Evolutionary conservation across 768 basidiomycete genomes (phyloP), one percentile per base, ranked within the genome.

Genomic region (Lanmaoa pseudosensibilis): DNA sequence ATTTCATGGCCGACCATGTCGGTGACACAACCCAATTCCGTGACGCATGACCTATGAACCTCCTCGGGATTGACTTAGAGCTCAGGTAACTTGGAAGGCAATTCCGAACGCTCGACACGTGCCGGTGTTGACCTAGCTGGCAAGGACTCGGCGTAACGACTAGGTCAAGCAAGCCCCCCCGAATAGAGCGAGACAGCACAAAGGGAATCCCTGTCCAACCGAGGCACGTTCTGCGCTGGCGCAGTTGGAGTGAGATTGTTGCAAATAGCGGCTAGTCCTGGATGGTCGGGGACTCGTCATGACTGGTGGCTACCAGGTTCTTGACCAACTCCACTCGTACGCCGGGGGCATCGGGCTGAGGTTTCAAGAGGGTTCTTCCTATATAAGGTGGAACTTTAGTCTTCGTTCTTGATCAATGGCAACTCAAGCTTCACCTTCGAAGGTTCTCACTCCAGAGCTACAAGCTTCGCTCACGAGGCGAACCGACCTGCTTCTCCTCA

Each of bases 381-480:
- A 46, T 30, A 18, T n/a, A n/a, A 16, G 11, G 45, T n/a, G n/a
- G 21, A 23, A 13, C 40, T 18, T 30, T 38, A n/a, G n/a, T 16
- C 38, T 19, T 32, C 18, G 3, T 15, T 4, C 23, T 44, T 25
- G 30, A 40, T 32, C 39, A 25, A 47, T 38, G 46, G 10, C 52
- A 10, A n/a, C 15, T 12, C n/a, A 16, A 21, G 13, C 23, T 34
- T 10, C 38, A 7, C 36, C 56, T 4, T 36, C 27, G n/a, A 33
- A 36, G 41, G 25, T 19, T 21, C 48, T 62, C 15, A 54, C 55
- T 7, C 52, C 53, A 7, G 55, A 59, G 19, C 43, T 56, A 18
- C 61, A 44, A 15, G 18, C 33, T 8, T 11, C 27, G 4, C 52
- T 57, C 38, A 41, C 30, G 3, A 30, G 37, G 8, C 47, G 40